These are phyloP conservation scores for Ambrosia trifida DNA, from an alignment of 129 eudicot genomes.

Conservation along the genomic window DNA sequence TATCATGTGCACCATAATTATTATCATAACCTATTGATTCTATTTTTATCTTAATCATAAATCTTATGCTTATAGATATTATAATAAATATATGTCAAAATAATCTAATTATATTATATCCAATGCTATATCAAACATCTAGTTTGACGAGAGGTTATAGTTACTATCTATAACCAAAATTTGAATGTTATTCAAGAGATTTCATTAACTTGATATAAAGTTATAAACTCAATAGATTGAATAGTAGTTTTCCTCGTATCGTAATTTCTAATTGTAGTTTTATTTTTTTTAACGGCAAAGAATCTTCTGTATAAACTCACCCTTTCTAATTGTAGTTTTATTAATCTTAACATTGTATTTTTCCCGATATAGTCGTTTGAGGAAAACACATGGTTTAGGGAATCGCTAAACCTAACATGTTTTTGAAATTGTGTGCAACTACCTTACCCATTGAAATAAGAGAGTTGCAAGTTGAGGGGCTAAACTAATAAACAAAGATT, in stretches of 20 bases:
- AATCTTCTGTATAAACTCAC: no score
- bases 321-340: no score
- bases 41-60: neutral
- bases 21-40: constrained; percentile 1
- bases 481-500: constrained; percentile 1
- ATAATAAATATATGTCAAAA: neutral
- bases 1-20: constrained; percentile 27
- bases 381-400: constrained; percentile 30
- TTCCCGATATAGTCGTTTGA: constrained; percentile 7
- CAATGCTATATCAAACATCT: neutral
- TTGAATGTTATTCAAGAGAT: no score
- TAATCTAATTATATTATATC: neutral
- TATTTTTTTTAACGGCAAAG: no score
- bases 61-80: neutral
- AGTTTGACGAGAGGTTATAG: neutral
- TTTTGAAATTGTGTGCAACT: constrained; percentile 33
- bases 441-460: constrained; percentile 21
- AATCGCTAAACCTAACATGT: constrained; percentile 31
- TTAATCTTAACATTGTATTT: neutral
- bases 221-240: no score
- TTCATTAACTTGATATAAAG: no score
- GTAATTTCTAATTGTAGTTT: no score
- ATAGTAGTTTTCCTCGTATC: no score
- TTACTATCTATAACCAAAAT: neutral
- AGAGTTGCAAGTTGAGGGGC: constrained; percentile 34